These are phyloP conservation scores for Chrysoporthe austroafricana DNA, from an alignment of 2,329 filamentous ascomycete genomes.

Conservation along the genomic window DNA sequence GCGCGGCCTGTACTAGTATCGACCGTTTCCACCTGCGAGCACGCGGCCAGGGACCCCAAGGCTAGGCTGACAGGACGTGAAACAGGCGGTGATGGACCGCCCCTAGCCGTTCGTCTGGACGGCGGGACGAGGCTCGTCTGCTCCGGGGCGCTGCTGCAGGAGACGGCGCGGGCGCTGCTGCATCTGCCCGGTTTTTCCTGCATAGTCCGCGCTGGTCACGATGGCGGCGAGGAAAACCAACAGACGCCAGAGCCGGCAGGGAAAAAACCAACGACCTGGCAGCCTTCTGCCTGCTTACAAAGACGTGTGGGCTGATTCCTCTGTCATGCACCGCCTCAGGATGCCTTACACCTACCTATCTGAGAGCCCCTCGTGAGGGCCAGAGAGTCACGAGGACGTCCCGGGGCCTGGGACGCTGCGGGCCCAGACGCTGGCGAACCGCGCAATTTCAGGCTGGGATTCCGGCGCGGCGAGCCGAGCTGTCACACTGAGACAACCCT, in stretches of 20 bases:
- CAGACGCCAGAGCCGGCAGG: constrained; percentile 1
- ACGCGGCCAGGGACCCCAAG: not conserved
- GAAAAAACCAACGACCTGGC: not conserved
- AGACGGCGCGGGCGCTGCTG: not conserved
- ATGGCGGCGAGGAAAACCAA: not conserved
- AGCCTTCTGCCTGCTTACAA: not conserved
- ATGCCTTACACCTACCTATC: not conserved
- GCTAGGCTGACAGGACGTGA: not conserved
- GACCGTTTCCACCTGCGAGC: not conserved
- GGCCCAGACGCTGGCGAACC: constrained; percentile 9
- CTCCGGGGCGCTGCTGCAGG: not conserved
- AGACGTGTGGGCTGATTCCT: not conserved
- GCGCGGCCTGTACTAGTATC: not conserved
- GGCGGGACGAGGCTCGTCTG: not conserved
- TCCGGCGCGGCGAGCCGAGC: constrained; percentile 18
- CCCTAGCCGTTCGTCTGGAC: not conserved
- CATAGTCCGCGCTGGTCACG: not conserved
- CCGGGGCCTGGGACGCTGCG: not conserved
- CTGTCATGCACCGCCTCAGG: not conserved
- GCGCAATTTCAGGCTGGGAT: constrained; percentile 1
- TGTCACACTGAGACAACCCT: constrained; percentile 13
- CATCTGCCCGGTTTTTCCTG: not conserved
- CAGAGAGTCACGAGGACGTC: not conserved
- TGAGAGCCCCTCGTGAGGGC: not conserved
- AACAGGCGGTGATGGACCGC: not conserved